These are phyloP conservation scores for Oryza meyeriana DNA, from an alignment of 176 grass and related monocot genomes.

Conservation along the genomic window DNA sequence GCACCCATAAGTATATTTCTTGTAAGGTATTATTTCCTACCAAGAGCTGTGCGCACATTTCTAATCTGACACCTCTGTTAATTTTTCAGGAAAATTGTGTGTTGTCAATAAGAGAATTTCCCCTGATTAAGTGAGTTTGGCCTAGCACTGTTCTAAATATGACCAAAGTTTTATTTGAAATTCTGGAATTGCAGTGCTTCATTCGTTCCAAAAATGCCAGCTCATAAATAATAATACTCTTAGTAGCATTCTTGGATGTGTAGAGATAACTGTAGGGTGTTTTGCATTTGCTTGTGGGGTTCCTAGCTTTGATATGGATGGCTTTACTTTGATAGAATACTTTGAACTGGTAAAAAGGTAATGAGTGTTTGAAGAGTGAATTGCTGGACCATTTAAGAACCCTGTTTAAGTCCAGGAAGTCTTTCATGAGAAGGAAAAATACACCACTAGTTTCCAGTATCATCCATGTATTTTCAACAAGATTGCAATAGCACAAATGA, in stretches of 20 bases:
- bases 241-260: neutral
- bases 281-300: neutral
- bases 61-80: neutral
- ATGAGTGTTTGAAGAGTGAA: neutral
- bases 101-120: neutral
- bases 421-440: neutral
- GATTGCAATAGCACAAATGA: neutral
- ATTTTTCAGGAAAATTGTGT: neutral
- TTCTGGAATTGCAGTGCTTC: neutral
- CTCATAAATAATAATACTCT: neutral
- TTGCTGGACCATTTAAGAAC: neutral
- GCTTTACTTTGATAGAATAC: neutral
- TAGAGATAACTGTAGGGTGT: neutral
- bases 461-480: neutral
- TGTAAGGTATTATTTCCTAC: neutral
- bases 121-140: neutral
- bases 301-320: neutral
- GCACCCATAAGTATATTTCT: neutral
- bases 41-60: neutral
- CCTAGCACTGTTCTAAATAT: neutral
- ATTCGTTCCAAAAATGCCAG: no score
- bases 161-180: neutral
- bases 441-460: neutral
- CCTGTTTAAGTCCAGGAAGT: neutral
- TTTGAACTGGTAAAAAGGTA: constrained; percentile 34